These are phyloP conservation scores for Aspergillus viridinutans DNA, from an alignment of 2,329 filamentous ascomycete genomes.

Conservation along the genomic window DNA sequence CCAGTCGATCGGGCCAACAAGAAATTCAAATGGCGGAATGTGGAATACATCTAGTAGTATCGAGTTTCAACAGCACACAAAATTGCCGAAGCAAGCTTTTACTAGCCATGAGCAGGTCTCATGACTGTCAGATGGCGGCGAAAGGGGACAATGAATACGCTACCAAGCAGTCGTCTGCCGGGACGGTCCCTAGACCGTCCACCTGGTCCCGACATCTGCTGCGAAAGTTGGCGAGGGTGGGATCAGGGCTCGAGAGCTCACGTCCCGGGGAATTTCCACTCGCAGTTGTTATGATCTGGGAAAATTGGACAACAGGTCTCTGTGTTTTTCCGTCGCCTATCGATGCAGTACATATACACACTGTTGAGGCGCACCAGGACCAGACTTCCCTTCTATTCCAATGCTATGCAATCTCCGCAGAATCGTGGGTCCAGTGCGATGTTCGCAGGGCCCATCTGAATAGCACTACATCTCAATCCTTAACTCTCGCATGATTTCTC, in stretches of 20 bases:
- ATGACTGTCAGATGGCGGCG: not conserved
- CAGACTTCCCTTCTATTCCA: not conserved
- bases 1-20: slow-evolving; percentile 81
- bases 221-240: not conserved
- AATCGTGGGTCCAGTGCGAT: not conserved
- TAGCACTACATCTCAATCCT: not conserved
- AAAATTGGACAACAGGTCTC: not conserved
- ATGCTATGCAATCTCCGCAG: not conserved
- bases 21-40: slow-evolving; percentile 85
- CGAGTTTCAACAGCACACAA: not conserved
- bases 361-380: not conserved
- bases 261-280: not conserved
- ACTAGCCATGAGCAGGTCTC: not conserved
- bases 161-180: not conserved
- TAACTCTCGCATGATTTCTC: not conserved
- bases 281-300: not conserved
- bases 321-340: not conserved
- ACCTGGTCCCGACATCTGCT: not conserved
- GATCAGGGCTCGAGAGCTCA: not conserved
- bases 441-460: not conserved
- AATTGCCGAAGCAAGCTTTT: not conserved
- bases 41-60: slow-evolving; percentile 49
- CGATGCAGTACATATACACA: not conserved
- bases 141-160: not conserved
- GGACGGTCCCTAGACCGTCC: too few relatives aligned